Base-by-base conservation (phyloP, 352 stramenopile genomes). In the Saprolegnia parasitica region DNA sequence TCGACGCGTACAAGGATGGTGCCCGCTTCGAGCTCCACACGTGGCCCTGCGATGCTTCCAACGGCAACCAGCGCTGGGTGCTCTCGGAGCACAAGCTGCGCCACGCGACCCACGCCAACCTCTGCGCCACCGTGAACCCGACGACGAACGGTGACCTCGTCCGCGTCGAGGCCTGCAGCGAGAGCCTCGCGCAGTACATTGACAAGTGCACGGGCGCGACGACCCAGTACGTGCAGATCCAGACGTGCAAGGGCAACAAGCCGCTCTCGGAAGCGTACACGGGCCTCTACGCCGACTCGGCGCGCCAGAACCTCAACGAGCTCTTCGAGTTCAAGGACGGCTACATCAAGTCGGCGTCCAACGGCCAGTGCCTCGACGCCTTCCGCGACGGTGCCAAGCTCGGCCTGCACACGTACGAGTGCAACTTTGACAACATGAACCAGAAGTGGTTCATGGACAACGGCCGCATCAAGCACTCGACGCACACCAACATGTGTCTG, bases 11-110 rank as follows among this genome's bases (percentile, higher is more conserved):
- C 68, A 8, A 73, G 40, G 8, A 39, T 13, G 20, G 24, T 4
- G 45, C 65, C 32, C 37, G 35, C 5, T 66, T 32, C 50, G 8
- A 24, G n/a, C 63, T 89, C 21, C 81, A 84, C 55, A 75, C 84
- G 40, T 89, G 79, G 64, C 71, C 71, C 21, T 91, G 83, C 62
- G 72, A 86, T 20, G 79, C 81, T 24, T 68, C 67, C 18, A 78
- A 88, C 62, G 24, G 15, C 11, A 89, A 91, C 74, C 83, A 91
- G 71, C 86, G 86, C 62, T 91, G 81, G 81, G 73, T 52, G 35
- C 81, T 77, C 56, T 23, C 66, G 1, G 83, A 81, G 0, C 72
- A 77, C 0, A 65, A 74, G 60, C 64, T 91, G 0, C 74, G 72
- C 24, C 79, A 89, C 47, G 72, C 55, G 2, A 78, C 56, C 9